phyloP scores from a whole-genome alignment of 2,329 filamentous ascomycete species.

The Periconia sp. region DNA sequence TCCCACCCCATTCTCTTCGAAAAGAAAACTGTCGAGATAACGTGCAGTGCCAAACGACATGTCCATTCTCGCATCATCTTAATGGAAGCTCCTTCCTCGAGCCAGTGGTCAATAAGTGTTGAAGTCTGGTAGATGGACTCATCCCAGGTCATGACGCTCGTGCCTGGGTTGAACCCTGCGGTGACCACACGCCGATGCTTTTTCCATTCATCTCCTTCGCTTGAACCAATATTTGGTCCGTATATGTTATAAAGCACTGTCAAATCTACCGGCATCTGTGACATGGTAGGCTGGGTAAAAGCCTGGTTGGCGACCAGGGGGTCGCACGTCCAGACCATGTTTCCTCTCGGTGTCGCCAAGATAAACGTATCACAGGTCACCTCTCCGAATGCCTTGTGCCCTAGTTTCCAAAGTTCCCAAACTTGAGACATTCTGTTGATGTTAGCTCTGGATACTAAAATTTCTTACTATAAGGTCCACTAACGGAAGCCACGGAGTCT shows the following conservation, averaged over 20 bases:
- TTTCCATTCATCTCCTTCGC: conserved; percentile 1
- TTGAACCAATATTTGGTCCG: neutral
- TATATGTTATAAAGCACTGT: conserved; percentile 5
- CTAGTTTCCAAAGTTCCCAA: no score
- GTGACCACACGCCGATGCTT: neutral
- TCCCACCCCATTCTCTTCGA: neutral
- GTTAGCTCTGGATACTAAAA: no score
- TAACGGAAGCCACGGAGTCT: no score
- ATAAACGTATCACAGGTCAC: conserved; percentile 7
- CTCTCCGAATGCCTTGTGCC: no score
- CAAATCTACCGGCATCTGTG: neutral
- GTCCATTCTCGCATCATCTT: neutral
- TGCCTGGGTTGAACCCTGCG: neutral
- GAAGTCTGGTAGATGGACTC: neutral
- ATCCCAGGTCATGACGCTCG: neutral
- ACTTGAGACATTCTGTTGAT: no score
- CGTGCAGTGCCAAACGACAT: neutral
- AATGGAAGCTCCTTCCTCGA: no score
- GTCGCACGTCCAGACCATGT: conserved; percentile 5
- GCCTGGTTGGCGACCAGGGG: neutral
- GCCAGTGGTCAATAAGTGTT: neutral
- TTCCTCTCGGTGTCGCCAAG: neutral
- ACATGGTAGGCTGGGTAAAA: neutral
- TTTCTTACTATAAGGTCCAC: no score
- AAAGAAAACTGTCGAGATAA: neutral